Evolutionary conservation across 441 rosid species (phyloP).

Genomic region (Adansonia gregorii): DNA sequence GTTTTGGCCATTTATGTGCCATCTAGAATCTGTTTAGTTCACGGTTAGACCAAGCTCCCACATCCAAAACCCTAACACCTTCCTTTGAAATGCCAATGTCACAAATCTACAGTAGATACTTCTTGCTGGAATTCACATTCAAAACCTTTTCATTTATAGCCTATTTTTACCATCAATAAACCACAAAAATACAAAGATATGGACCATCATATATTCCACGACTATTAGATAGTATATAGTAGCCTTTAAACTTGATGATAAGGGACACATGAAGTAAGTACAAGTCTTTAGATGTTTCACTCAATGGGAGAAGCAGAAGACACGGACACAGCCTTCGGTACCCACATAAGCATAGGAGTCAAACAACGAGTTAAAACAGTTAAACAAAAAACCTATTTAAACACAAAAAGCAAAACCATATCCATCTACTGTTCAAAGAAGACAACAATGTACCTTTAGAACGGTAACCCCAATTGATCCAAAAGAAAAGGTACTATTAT

Average conservation of each 20-base stretch:
- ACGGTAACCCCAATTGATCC: not conserved
- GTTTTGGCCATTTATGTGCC: not conserved
- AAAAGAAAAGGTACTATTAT: not conserved
- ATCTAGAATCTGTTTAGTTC: not conserved
- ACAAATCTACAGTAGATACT: not conserved
- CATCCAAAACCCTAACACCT: not conserved
- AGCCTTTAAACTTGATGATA: not conserved
- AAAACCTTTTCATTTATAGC: not conserved
- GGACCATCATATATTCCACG: not conserved
- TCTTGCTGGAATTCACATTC: conserved; percentile 4
- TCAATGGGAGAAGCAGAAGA: not conserved
- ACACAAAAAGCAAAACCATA: not conserved
- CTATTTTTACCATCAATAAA: not conserved
- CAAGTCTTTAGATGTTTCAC: conserved; percentile 4
- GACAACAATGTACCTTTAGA: not conserved
- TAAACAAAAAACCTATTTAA: not conserved
- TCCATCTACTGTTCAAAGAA: not conserved
- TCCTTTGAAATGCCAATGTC: conserved; percentile 13
- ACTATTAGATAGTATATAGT: not conserved
- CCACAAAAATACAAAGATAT: conserved; percentile 11
- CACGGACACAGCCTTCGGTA: not conserved
- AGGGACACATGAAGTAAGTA: not conserved
- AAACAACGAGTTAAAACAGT: not conserved
- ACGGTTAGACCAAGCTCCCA: not conserved
- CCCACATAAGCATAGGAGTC: not conserved